A percentile compares a stretch with the other conserved stretches of the same genome.
These are phyloP conservation scores for Backusella macrospora DNA, from an alignment of 192 early-diverging fungal genomes.

Conservation along the genomic window DNA sequence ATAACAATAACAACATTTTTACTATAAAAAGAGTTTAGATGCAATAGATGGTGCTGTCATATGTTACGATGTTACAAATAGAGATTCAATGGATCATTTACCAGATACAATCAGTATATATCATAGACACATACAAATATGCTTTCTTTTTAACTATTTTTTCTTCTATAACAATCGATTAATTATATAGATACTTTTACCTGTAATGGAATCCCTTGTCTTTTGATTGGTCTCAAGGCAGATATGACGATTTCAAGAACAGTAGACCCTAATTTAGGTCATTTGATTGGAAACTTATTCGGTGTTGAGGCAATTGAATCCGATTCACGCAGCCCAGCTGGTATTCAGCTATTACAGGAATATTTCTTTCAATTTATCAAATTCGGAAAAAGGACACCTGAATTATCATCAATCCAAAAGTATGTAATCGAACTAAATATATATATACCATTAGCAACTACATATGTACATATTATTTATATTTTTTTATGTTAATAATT, in stretches of 20 bases:
- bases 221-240: conserved; percentile 36
- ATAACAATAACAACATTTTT: not conserved
- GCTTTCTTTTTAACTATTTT: not conserved
- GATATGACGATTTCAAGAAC: conserved; percentile 29
- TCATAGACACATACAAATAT: not conserved
- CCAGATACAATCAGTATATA: conserved; percentile 40
- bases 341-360: conserved; percentile 19
- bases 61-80: conserved; percentile 33
- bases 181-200: conserved; percentile 19
- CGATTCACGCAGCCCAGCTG: not conserved
- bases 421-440: not conserved
- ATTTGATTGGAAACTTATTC: conserved; percentile 19
- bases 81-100: conserved; percentile 37
- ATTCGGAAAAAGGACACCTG: not conserved
- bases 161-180: not conserved
- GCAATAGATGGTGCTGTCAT: conserved; percentile 31
- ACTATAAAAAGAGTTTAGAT: conserved; percentile 8
- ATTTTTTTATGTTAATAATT: not conserved
- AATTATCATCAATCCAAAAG: not conserved
- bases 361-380: not conserved
- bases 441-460: not conserved
- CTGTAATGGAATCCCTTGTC: conserved; percentile 22
- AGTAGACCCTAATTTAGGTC: conserved; percentile 25
- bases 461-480: not conserved
- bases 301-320: conserved; percentile 19